Evolutionary conservation across 2,329 filamentous ascomycete species (phyloP).

Genomic region (Claviceps sp.): DNA sequence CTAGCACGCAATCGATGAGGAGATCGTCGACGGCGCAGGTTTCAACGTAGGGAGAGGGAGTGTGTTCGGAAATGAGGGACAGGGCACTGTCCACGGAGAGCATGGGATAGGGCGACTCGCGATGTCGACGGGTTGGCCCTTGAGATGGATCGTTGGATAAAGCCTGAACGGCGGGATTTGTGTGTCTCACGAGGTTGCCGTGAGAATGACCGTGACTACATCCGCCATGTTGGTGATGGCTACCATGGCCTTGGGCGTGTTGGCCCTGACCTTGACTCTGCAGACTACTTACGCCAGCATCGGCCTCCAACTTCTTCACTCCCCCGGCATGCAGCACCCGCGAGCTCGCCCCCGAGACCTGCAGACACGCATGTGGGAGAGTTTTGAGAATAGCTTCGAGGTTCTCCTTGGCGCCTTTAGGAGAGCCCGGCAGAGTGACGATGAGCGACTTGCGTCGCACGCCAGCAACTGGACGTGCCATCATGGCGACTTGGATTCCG

Average conservation of each 20-base stretch:
- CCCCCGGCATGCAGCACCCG: conserved; percentile 68
- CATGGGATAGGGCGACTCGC: conserved; percentile 88
- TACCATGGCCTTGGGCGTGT: conserved; percentile 20
- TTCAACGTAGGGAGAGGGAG: conserved; percentile 47
- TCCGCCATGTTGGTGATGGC: conserved; percentile 26
- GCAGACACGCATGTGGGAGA: conserved; percentile 88
- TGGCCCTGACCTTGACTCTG: conserved; percentile 15
- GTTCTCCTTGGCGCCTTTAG: conserved; percentile 91
- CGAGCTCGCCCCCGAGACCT: conserved; percentile 74
- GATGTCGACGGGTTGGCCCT: conserved; percentile 56
- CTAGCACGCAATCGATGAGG: conserved; percentile 66
- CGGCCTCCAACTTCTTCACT: conserved; percentile 67
- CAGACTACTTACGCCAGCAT: conserved; percentile 50
- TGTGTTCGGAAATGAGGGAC: conserved; percentile 55
- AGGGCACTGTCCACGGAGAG: conserved; percentile 74
- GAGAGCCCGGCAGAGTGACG: conserved; percentile 82
- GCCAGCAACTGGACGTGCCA: conserved; percentile 88
- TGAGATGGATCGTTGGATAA: conserved; percentile 46
- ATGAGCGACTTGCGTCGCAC: conserved; percentile 71
- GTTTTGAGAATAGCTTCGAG: conserved; percentile 77
- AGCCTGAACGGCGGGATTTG: conserved; percentile 22
- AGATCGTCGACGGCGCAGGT: conserved; percentile 47
- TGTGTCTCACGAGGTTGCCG: conserved; percentile 59
- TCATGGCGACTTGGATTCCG: conserved; percentile 62
- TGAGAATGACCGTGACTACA: conserved; percentile 35